phyloP scores from a whole-genome alignment of 2,329 filamentous ascomycete genomes.

The Aureobasidium sp. region DNA sequence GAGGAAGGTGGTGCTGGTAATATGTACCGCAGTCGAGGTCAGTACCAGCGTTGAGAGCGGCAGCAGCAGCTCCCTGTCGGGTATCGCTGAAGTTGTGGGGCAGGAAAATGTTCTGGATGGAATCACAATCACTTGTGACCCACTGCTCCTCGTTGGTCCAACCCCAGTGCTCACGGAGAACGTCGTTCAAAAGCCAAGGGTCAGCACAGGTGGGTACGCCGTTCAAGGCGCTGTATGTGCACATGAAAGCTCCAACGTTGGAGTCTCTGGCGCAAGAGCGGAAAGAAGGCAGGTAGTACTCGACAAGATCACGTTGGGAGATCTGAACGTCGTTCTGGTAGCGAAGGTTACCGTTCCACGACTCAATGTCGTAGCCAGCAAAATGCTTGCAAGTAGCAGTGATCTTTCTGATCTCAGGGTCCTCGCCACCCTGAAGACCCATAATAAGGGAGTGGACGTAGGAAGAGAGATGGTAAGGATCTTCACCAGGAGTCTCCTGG shows the following conservation, averaged over 20 bases:
- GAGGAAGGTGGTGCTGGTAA: slow-evolving; percentile 40
- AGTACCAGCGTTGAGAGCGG: slow-evolving; percentile 45
- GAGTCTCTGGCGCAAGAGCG: slow-evolving; percentile 42
- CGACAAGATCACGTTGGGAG: slow-evolving; percentile 54
- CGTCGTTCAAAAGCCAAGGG: slow-evolving; percentile 53
- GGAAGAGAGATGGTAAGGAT: slow-evolving; percentile 29
- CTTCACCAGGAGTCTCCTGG: slow-evolving; percentile 20
- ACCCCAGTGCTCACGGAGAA: slow-evolving; percentile 59
- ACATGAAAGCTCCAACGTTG: slow-evolving; percentile 46
- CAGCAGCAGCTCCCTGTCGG: slow-evolving; percentile 41
- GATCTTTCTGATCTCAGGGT: slow-evolving; percentile 32
- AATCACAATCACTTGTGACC: slow-evolving; percentile 60
- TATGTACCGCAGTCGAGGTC: slow-evolving; percentile 49
- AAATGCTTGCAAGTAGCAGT: slow-evolving; percentile 44
- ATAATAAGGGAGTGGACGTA: slow-evolving; percentile 30
- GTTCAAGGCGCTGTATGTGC: slow-evolving; percentile 57
- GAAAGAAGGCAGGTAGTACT: slow-evolving; percentile 63
- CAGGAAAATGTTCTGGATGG: slow-evolving; percentile 53
- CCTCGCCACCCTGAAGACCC: slow-evolving; percentile 29
- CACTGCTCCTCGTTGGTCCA: slow-evolving; percentile 57
- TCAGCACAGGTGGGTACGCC: slow-evolving; percentile 59
- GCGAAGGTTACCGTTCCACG: slow-evolving; percentile 27
- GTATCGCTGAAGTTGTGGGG: slow-evolving; percentile 40
- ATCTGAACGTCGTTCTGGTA: slow-evolving; percentile 52
- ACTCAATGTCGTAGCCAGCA: slow-evolving; percentile 29